These are phyloP conservation scores for Sclerotinia minor DNA, from an alignment of 2,329 filamentous ascomycete species.

Conservation along the genomic window DNA sequence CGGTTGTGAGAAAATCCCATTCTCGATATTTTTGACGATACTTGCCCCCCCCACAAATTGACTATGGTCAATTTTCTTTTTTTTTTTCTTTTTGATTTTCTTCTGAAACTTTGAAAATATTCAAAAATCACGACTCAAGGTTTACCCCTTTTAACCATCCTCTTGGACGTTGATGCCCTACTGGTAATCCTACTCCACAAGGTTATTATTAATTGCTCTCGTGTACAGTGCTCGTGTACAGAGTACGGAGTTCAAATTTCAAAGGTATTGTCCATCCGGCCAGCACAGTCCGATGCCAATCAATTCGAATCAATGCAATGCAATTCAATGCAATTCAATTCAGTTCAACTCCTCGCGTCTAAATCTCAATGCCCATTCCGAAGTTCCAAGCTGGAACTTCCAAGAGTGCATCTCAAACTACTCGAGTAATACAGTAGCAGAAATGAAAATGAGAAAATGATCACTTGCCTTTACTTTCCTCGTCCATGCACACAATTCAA, in stretches of 20 bases:
- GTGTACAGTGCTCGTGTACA: neutral
- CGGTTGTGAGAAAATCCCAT: neutral
- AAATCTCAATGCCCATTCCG: neutral
- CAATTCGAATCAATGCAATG: no score
- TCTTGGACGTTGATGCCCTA: neutral
- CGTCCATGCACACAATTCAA: conserved; percentile 12
- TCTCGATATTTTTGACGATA: neutral
- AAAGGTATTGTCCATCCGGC: no score
- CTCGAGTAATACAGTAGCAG: neutral
- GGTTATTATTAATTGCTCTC: neutral
- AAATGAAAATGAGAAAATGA: conserved; percentile 2
- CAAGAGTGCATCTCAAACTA: neutral
- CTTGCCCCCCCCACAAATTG: conserved; percentile 5
- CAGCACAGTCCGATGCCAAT: neutral
- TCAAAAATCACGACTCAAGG: conserved; percentile 10
- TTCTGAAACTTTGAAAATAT: neutral
- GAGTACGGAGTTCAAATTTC: no score
- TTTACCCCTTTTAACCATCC: conserved; percentile 5
- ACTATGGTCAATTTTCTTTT: conserved; percentile 4
- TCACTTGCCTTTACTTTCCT: neutral
- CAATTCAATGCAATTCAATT: neutral
- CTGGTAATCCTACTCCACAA: neutral
- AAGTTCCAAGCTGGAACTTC: conserved; percentile 1
- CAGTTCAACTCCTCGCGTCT: conserved; percentile 6
- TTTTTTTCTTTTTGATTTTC: neutral